Conservation (phyloP, 345 rosid species). For the Citrus mangshanensis region DNA sequence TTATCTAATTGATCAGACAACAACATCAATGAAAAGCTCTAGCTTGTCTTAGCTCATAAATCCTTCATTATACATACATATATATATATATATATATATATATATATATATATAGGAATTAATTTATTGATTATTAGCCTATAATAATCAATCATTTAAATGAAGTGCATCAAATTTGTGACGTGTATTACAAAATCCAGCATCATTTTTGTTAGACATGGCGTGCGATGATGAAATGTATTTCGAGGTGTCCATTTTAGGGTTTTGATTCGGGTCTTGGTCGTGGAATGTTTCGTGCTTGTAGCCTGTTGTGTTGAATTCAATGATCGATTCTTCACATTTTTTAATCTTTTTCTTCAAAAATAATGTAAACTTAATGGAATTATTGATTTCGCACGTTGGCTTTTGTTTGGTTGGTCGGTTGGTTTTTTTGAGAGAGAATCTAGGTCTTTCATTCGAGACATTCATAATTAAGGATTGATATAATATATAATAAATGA, state of each 20-base stretch:
- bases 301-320: background rate
- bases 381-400: background rate
- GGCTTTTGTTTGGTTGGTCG: too few relatives aligned
- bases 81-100: too few relatives aligned
- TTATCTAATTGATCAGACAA: background rate
- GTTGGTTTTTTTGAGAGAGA: background rate
- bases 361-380: background rate
- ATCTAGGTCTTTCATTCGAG: background rate
- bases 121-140: background rate
- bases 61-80: background rate
- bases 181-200: background rate
- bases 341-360: too few relatives aligned
- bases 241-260: background rate
- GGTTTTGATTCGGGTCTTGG: background rate
- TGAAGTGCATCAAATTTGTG: background rate
- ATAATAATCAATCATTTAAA: background rate
- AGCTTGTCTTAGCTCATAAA: slow-evolving; percentile 4
- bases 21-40: background rate
- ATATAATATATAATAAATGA: background rate
- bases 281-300: background rate
- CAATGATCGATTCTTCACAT: background rate
- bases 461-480: background rate
- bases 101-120: background rate
- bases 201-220: background rate
- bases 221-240: background rate